A percentile compares a stretch with the other conserved stretches of the same genome.
phyloP scores from a whole-genome alignment of 306 rosid species.

The Argentina anserina region DNA sequence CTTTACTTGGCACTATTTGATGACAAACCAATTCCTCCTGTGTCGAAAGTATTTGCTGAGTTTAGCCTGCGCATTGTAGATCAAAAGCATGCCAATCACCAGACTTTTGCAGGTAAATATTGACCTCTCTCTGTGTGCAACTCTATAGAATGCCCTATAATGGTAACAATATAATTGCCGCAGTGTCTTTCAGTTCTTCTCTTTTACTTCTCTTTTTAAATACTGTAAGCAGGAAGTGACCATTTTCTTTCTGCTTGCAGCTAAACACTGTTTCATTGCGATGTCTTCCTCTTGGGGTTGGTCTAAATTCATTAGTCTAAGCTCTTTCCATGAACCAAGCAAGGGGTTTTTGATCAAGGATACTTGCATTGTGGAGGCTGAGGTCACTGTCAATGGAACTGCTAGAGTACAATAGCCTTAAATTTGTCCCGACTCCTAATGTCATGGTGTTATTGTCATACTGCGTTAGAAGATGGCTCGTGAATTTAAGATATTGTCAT shows the following conservation, averaged over 20 bases:
- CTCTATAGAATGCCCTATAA: background rate
- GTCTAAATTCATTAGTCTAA: conserved; percentile 16
- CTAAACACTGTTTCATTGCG: conserved; percentile 39
- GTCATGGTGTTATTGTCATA: background rate
- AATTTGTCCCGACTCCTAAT: background rate
- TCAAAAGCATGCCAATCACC: conserved; percentile 31
- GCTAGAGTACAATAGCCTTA: conserved; percentile 18
- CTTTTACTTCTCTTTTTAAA: background rate
- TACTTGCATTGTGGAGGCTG: conserved; percentile 41
- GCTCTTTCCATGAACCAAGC: conserved; percentile 18
- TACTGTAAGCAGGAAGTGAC: background rate
- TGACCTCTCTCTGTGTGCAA: background rate
- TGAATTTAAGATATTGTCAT: background rate
- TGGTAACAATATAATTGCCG: background rate
- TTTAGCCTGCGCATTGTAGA: conserved; percentile 32
- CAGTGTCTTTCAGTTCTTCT: background rate
- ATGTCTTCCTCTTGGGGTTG: conserved; percentile 25
- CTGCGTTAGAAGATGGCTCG: background rate
- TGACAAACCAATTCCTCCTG: conserved; percentile 25
- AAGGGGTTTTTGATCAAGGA: conserved; percentile 35
- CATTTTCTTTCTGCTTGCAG: conserved; percentile 27
- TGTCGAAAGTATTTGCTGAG: conserved; percentile 38
- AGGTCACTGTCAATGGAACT: conserved; percentile 43
- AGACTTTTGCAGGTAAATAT: conserved; percentile 20
- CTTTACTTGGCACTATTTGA: conserved; percentile 31